Base-by-base conservation (phyloP, 345 rosid species). In the Arabidopsis suecica region DNA sequence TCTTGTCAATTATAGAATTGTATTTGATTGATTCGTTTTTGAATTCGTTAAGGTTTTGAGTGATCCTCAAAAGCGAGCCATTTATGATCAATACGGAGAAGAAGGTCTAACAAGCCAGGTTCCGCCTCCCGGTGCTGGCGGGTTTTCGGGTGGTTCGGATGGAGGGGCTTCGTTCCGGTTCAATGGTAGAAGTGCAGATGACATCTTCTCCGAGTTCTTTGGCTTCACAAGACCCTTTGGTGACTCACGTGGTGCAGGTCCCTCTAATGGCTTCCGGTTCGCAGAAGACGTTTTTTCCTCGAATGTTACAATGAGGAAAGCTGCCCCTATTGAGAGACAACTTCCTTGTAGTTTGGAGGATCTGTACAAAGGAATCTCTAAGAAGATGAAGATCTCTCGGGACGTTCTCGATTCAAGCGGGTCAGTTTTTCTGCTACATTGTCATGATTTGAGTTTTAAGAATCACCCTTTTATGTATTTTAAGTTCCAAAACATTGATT, bases 291-390 rank as follows among this genome's bases (percentile, higher is more conserved):
- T 86, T n/a, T 86, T 89, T 20, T 77, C 86, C 0, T 54, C 86
- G 4, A 72, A 82, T 1, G 80, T 77, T 40, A 86, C 80, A 14
- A 86, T 80, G 4, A 82, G 89, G 54, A 91, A 93, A 78, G 88
- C 82, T n/a, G 88, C 91, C 0, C 77, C 97, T 7, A 88, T 91
- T 2, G 97, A 93, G 79, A 76, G 91, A 70, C 78, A 88, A 7
- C 83, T 91, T 80, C 88, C 93, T 2, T 93, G 93, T 78, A 91
- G 96, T 81, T 87, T 93, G 83, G 98, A 91, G 84, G 98, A 93
- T 64, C 74, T 93, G 64, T 93, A 83, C 49, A 93, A 88, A 66
- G 98, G 98, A 28, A 85, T 85, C 48, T 85, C 95, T 50, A 93
- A 86, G 90, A 93, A 90, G 83, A 88, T 93, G 94, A 93, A 93